phyloP scores from a whole-genome alignment of 75 land plant genomes.

The Picea sitchensis region DNA sequence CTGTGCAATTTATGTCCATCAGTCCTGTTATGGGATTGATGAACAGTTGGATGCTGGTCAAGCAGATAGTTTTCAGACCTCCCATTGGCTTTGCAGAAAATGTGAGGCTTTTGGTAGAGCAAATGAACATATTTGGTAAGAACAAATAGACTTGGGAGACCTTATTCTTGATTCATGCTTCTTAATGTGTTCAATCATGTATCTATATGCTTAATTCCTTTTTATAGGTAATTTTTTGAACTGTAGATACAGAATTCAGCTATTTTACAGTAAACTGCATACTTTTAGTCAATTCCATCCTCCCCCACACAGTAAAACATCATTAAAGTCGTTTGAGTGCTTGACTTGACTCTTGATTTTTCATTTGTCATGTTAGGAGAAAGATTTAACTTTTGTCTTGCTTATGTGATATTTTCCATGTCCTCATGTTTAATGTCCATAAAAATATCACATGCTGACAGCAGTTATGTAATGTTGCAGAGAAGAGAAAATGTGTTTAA shows the following conservation, averaged over 20 bases:
- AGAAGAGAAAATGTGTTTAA: no score
- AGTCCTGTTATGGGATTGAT: conserved; percentile 38
- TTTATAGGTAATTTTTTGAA: background rate
- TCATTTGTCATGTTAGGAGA: no score
- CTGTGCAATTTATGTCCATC: conserved; percentile 33
- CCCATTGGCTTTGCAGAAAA: conserved; percentile 31
- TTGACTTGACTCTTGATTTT: background rate
- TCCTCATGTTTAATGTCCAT: no score
- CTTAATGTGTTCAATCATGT: background rate
- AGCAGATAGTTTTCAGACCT: background rate
- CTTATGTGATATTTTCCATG: no score
- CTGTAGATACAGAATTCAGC: background rate
- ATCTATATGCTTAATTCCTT: background rate
- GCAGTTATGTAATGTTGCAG: no score
- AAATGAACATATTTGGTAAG: conserved; percentile 21
- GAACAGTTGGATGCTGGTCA: conserved; percentile 5
- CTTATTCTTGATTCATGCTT: background rate
- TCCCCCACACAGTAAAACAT: background rate
- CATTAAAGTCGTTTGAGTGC: background rate
- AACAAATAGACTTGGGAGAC: background rate
- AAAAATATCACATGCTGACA: no score
- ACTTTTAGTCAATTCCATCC: background rate
- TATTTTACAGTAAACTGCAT: background rate
- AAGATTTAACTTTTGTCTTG: no score
- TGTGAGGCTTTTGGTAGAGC: conserved; percentile 30